Evolutionary conservation across 169 alveolate genomes (phyloP).

Genomic region (Plasmodium yoelii): DNA sequence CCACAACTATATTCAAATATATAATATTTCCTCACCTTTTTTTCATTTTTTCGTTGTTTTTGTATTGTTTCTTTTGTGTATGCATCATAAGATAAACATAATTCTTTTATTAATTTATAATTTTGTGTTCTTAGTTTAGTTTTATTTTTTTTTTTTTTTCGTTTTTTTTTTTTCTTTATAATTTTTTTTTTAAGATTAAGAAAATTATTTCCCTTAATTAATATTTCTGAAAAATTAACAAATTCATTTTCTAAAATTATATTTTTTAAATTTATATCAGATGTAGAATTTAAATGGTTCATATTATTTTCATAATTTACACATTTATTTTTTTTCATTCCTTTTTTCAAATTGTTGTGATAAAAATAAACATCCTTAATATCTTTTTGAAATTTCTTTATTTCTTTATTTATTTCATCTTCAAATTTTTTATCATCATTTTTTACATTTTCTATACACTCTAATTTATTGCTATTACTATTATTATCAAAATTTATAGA

Average conservation of each 20-base stretch:
- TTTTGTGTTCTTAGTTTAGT: conserved; percentile 37
- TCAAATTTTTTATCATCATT: conserved; percentile 21
- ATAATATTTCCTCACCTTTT: background rate
- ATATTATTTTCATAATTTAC: background rate
- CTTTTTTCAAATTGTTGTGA: conserved; percentile 8
- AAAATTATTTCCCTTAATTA: conserved; percentile 8
- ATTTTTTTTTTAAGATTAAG: conserved; percentile 27
- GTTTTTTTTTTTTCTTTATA: conserved; percentile 23
- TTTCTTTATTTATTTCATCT: conserved; percentile 39
- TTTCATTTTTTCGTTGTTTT: conserved; percentile 5
- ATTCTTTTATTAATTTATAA: conserved; percentile 21
- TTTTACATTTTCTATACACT: background rate
- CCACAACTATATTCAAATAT: conserved; percentile 53
- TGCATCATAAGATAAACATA: background rate
- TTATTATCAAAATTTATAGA: conserved; percentile 21
- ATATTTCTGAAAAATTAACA: conserved; percentile 8
- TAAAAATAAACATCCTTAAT: conserved; percentile 10
- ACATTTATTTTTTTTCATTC: background rate
- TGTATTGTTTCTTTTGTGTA: conserved; percentile 1
- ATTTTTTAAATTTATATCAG: background rate
- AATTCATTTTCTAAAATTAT: conserved; percentile 8
- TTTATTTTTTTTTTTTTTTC: conserved; percentile 29
- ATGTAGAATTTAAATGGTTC: background rate
- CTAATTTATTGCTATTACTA: conserved; percentile 1
- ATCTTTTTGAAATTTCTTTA: conserved; percentile 33